Base-by-base conservation (phyloP, 768 basidiomycete species). In the Hericium erinaceus region DNA sequence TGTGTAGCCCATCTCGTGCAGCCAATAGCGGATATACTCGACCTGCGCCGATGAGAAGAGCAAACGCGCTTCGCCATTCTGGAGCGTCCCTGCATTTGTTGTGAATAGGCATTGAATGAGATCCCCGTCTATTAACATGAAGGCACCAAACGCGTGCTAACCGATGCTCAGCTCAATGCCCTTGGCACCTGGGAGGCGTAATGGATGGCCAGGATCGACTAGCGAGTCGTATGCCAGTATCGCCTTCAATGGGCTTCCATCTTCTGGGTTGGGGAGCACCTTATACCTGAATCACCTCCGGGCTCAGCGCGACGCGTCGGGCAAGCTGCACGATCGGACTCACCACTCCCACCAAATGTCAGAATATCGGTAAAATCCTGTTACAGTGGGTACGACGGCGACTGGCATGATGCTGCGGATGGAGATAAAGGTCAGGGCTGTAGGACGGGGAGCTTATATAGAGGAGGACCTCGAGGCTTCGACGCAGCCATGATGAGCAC, bases 311-410 rank as follows among this genome's bases (percentile, higher is more conserved):
- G 41, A 48, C 41, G 11, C 48, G 41, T 57, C 38, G 38, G 18
- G 39, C 16, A 22, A 37, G 44, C 55, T 62, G 48, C 41, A 50
- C 18, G 15, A 50, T 0, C 57, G 12, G 15, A 58, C 65, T 62
- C 64, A 86, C 89, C 86, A 91, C 68, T 90, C 84, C 57, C 83
- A 92, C 79, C 83, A 86, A 54, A 93, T 84, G 69, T 94, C 91
- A 0, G 89, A 89, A 67, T 87, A 92, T 54, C 92, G 75, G 68
- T 91, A 92, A 65, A 85, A 92, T 13, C 89, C 89, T 24, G 57
- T 61, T 20, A 63, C 22, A 58, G 79, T 84, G 52, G 84, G 69
- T 4, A 81, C 75, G 4, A 78, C 73, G 15, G 46, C 61, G 58
- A 33, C 28, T 33, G 49, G 46, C 56, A 60, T 58, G 61, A 46